Evolutionary conservation across 129 eudicot genomes (phyloP), one percentile per base, ranked within the genome.

Genomic region (Lactuca sativa): DNA sequence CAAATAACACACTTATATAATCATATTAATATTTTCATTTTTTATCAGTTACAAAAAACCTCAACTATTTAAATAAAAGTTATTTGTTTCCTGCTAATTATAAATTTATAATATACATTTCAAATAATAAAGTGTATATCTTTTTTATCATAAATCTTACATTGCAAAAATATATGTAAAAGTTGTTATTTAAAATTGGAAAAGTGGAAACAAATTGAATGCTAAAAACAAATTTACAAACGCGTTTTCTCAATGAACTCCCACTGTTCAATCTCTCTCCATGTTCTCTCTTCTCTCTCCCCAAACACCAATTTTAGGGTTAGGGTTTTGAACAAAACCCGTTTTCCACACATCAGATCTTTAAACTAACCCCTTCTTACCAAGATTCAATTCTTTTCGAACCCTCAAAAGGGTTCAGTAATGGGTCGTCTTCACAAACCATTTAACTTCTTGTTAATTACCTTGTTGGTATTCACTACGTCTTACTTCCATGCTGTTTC

Each of bases 401-500:
- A 64, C 83, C 95, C 90, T 82, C 60, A 44, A 66, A 33, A 75
- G 88, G 83, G 78, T 74, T 78, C 74, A 74, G 59, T 70, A 71
- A 89, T 89, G 96, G 92, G 81, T 79, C 92, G 43, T 72, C 75
- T 67, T 63, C 75, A 64, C 55, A 77, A 76, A 3, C 90, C 82
- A 74, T 67, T 80, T 68, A 78, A 81, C 60, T 64, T 77, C 36
- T 55, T 86, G 63, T 59, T 84, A 69, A 37, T 79, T 54, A 58
- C 84, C 72, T 66, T 66, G 4, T 40, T 73, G 70, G 38, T 81
- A 43, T 74, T 82, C 59, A 34, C 82, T 47, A 70, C 78, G 21
- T 80, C 80, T 62, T 64, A 7, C 18, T 64, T 38, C 41, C 44
- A 56, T 64, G 48, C 44, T 5, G 72, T 79, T 80, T 83, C 8